Conservation (phyloP, 768 basidiomycete genomes). For the Leccinum arenicola region DNA sequence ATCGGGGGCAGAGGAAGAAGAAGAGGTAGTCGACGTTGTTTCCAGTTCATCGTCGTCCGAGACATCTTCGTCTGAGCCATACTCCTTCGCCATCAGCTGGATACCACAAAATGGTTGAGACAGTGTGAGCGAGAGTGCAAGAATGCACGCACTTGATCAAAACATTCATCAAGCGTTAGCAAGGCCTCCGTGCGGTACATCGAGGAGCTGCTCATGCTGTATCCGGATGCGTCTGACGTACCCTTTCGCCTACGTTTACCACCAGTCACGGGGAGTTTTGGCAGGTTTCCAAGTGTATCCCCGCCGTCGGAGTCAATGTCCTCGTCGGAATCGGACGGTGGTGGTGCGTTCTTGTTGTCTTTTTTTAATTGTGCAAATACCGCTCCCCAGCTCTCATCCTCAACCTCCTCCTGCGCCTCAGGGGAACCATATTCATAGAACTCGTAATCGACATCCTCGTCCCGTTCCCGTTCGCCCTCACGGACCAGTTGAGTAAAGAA, state of each 20-base stretch:
- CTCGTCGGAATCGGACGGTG: constrained; percentile 45
- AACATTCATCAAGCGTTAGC: constrained; percentile 86
- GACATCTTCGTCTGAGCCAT: constrained; percentile 57
- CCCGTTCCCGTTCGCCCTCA: constrained; percentile 63
- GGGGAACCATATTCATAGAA: constrained; percentile 51
- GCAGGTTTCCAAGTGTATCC: constrained; percentile 80
- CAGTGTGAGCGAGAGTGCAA: background rate
- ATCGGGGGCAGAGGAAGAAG: constrained; percentile 69
- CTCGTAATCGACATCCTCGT: constrained; percentile 63
- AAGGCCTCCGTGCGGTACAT: constrained; percentile 92
- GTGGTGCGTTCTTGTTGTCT: constrained; percentile 30
- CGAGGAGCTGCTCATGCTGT: constrained; percentile 96
- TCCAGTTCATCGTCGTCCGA: constrained; percentile 49
- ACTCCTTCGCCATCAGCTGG: constrained; percentile 77
- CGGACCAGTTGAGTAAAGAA: constrained; percentile 73
- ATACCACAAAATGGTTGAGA: background rate
- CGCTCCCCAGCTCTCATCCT: constrained; percentile 64
- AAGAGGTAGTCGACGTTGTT: constrained; percentile 38
- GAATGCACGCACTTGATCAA: constrained; percentile 76
- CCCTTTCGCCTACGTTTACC: constrained; percentile 71
- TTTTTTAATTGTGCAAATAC: constrained; percentile 79
- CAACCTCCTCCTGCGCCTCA: constrained; percentile 27
- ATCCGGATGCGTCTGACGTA: constrained; percentile 84
- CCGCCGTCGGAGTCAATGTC: constrained; percentile 62
- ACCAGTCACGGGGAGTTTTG: constrained; percentile 74